Percentiles rank a stretch among this genome's conserved stretches.
Conservation (phyloP, 208 protist genomes). For the Acanthamoeba royreba region DNA sequence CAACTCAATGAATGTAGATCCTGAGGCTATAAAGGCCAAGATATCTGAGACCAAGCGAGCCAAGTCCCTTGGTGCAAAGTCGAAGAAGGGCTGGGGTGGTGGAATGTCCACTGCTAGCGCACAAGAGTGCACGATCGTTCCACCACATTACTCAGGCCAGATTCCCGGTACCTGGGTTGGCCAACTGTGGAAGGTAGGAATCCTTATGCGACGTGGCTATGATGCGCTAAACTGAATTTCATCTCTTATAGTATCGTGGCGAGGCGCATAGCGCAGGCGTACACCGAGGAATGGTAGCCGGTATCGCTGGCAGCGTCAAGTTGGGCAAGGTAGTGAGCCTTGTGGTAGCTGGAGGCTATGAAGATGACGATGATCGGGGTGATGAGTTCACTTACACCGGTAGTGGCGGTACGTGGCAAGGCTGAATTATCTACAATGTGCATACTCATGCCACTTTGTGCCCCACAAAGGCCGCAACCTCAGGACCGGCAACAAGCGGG, state of each 20-base stretch:
- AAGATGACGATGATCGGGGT: conserved; percentile 26
- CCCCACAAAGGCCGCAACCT: neutral
- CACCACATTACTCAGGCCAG: neutral
- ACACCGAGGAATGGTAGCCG: neutral
- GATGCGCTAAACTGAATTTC: neutral
- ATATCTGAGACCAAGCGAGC: neutral
- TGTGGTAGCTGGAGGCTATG: neutral
- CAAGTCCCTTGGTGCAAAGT: neutral
- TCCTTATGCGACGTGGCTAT: neutral
- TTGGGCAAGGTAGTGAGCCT: conserved; percentile 20
- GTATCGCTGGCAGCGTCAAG: neutral
- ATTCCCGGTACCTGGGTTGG: neutral
- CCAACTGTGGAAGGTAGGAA: neutral
- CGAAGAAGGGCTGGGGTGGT: neutral
- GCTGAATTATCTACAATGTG: neutral
- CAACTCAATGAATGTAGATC: neutral
- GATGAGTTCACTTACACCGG: neutral
- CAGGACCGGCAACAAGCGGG: neutral
- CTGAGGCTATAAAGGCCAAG: neutral
- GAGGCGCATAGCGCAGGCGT: neutral
- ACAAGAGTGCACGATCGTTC: neutral
- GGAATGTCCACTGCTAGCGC: neutral
- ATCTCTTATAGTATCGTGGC: neutral
- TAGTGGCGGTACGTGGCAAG: neutral
- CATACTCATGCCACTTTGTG: neutral